Evolutionary conservation across 768 basidiomycete genomes (phyloP).

Genomic region (Leccinum arenicola): DNA sequence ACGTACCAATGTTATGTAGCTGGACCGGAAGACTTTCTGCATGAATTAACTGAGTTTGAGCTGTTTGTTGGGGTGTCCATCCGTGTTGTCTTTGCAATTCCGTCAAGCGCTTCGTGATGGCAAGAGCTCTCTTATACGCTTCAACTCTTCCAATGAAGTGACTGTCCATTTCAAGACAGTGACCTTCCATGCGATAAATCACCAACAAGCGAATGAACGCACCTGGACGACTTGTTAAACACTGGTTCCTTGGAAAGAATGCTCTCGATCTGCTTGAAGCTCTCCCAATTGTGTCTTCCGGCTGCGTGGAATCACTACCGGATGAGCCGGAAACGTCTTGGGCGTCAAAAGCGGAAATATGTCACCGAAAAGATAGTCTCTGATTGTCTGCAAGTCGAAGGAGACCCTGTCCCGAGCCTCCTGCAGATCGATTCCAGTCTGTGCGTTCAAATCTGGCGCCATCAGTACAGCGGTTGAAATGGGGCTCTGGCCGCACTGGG

Average conservation of each 20-base stretch:
- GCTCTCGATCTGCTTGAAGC: constrained; percentile 40
- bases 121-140: constrained; percentile 51
- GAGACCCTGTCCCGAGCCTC: constrained; percentile 44
- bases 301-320: constrained; percentile 33
- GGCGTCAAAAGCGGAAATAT: neutral
- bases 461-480: neutral
- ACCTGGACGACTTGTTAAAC: constrained; percentile 62
- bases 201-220: neutral
- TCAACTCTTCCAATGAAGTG: constrained; percentile 59
- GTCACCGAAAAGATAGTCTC: constrained; percentile 52
- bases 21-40: constrained; percentile 54
- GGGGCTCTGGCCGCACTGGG: too few relatives aligned
- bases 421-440: constrained; percentile 52
- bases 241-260: constrained; percentile 52
- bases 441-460: constrained; percentile 36
- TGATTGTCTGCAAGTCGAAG: constrained; percentile 41
- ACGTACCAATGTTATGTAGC: constrained; percentile 37
- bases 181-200: neutral
- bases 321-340: neutral
- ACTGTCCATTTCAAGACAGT: constrained; percentile 30
- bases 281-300: constrained; percentile 49
- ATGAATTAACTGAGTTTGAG: constrained; percentile 43
- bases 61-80: constrained; percentile 51
- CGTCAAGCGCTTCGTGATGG: constrained; percentile 52
- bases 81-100: constrained; percentile 54